A percentile compares a stretch with the other conserved stretches of the same genome.
These are phyloP conservation scores for cucumber (Cucumis sativus) DNA, from an alignment of 306 rosid genomes.

Conservation along the genomic window DNA sequence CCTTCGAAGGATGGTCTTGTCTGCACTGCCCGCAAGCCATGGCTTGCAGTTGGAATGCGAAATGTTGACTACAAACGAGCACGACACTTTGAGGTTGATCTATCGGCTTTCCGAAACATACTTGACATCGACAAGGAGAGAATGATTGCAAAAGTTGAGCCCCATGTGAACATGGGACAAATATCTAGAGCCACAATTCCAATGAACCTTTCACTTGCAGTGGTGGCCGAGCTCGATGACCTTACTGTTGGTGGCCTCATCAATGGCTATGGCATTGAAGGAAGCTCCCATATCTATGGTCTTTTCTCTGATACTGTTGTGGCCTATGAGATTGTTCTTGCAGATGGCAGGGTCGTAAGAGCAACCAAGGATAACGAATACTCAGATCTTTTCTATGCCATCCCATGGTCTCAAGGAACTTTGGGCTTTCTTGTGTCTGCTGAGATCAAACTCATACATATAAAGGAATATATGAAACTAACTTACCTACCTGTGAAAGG, in stretches of 20 bases:
- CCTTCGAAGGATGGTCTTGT: conserved; percentile 88
- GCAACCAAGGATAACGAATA: conserved; percentile 84
- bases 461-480: conserved; percentile 89
- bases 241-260: conserved; percentile 99
- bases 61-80: conserved; percentile 98
- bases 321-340: conserved; percentile 72
- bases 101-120: conserved; percentile 70
- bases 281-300: conserved; percentile 91
- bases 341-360: conserved; percentile 87
- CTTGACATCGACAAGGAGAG: conserved; percentile 58
- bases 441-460: conserved; percentile 70
- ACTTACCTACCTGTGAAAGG: conserved; percentile 74
- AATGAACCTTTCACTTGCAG: conserved; percentile 82
- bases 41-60: conserved; percentile 97
- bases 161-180: conserved; percentile 96
- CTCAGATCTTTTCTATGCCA: conserved; percentile 70
- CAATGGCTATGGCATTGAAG: conserved; percentile 95
- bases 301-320: conserved; percentile 88
- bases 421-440: conserved; percentile 93
- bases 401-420: conserved; percentile 99
- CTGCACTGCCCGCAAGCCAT: conserved; percentile 92
- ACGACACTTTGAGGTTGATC: conserved; percentile 87
- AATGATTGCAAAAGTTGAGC: conserved; percentile 90
- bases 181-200: conserved; percentile 77
- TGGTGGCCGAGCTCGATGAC: conserved; percentile 94